Percentiles rank a stretch among this genome's conserved stretches.
Evolutionary conservation across 106 monocot species (phyloP).

Genomic region (Posidonia australis): DNA sequence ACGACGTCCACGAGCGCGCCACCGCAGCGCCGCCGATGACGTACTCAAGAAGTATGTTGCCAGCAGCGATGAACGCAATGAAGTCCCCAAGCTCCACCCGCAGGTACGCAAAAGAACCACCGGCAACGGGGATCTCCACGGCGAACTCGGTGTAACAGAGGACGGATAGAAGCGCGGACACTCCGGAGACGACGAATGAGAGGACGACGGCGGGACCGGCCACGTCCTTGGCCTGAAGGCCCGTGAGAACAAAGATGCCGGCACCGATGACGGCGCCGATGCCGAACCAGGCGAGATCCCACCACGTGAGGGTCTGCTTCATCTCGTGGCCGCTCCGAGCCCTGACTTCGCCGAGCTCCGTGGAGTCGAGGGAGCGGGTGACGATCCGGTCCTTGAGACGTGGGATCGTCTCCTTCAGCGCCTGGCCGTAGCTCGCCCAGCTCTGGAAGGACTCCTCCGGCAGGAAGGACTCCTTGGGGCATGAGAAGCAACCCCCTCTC

Average conservation of each 20-base stretch:
- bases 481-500: too few species aligned
- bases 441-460: slow-evolving; percentile 65
- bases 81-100: slow-evolving; percentile 93
- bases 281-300: slow-evolving; percentile 81
- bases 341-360: slow-evolving; percentile 44
- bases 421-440: slow-evolving; percentile 40
- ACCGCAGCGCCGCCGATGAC: slow-evolving; percentile 80
- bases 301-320: slow-evolving; percentile 67
- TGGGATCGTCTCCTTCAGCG: slow-evolving; percentile 32
- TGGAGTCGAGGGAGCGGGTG: slow-evolving; percentile 32
- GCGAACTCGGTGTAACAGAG: slow-evolving; percentile 93
- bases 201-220: slow-evolving; percentile 66
- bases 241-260: slow-evolving; percentile 78
- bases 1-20: slow-evolving; percentile 86
- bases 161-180: slow-evolving; percentile 81
- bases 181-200: slow-evolving; percentile 66
- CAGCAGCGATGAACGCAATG: slow-evolving; percentile 82
- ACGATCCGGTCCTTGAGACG: slow-evolving; percentile 42
- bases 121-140: slow-evolving; percentile 77
- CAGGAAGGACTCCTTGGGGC: slow-evolving; percentile 13
- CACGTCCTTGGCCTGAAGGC: slow-evolving; percentile 31
- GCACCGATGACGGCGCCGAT: slow-evolving; percentile 77
- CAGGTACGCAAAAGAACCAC: slow-evolving; percentile 87
- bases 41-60: slow-evolving; percentile 91
- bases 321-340: slow-evolving; percentile 67